Base-by-base conservation (phyloP, 2,329 filamentous ascomycete genomes). In the Polytolypa hystricis region DNA sequence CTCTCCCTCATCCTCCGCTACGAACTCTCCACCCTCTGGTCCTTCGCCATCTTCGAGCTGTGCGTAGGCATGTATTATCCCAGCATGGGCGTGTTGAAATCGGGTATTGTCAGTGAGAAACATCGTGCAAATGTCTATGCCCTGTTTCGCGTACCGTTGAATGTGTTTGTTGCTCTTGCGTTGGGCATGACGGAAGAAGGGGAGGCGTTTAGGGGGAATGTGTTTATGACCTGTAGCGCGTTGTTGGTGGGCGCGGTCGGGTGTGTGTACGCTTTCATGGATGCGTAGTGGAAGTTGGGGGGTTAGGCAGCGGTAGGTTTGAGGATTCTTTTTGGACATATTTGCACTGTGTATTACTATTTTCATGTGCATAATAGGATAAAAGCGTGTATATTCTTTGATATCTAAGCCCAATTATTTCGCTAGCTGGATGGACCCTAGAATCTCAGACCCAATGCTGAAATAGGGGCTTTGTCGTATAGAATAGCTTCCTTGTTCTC, bases 51-150 rank as follows among this genome's bases (percentile, higher is more conserved):
- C 1, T 69, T 77, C 36, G 73, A 78, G 49, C 57, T 61, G 8
- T 73, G 70, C 48, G 66, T 76, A 15, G 74, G 73, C 4, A 57
- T 70, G 23, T 78, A 77, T 47, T 76, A 65, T 46, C 74, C 73
- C 0, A 66, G 63, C 39, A 71, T 75, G 51, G 68, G 64, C 1
- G 67, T 67, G 33, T 48, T 76, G 37, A 77, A 76, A 52, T 68
- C 69, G 5, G 56, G 60, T 25, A 53, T 73, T 4, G 62, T 77
- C n/a, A 65, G 71, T 2, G 72, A 78, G 48, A 62, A 62, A 2
- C 58, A 65, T 16, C 60, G 74, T 29, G 70, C 67, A 3, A 66
- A 65, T 29, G 62, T 77, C 11, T 78, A 78, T 49, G 69, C 69
- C 11, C 56, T 74, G 35, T 56, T 78, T 49, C 64, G 74, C 19